A percentile compares a stretch with the other conserved stretches of the same genome.
Evolutionary conservation across 805 yeast species (phyloP).

Genomic region (Candida methanosorbosa): DNA sequence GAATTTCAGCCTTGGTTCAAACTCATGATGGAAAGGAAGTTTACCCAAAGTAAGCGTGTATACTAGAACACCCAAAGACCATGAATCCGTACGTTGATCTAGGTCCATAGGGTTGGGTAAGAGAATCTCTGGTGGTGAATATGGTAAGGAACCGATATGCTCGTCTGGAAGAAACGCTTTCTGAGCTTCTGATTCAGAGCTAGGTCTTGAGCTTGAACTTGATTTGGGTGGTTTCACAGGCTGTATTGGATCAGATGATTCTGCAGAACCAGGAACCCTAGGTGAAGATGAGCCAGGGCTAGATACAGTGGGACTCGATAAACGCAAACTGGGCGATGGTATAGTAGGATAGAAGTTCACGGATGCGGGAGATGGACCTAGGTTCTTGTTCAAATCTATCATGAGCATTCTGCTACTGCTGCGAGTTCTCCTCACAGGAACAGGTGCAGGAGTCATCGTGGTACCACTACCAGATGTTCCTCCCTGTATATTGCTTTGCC

Average conservation of each 20-base stretch:
- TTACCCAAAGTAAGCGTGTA: constrained; percentile 68
- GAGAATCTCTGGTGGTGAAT: constrained; percentile 83
- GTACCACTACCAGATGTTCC: too few relatives aligned
- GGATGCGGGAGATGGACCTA: background rate
- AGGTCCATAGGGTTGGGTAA: constrained; percentile 47
- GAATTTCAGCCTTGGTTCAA: constrained; percentile 69
- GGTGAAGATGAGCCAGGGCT: background rate
- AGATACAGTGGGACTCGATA: background rate
- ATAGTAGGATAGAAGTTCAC: background rate
- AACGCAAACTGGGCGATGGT: background rate
- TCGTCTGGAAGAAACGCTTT: constrained; percentile 37
- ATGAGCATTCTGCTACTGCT: background rate
- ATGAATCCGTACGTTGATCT: constrained; percentile 69
- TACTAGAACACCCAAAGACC: constrained; percentile 83
- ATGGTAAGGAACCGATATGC: constrained; percentile 85
- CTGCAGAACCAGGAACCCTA: too few relatives aligned
- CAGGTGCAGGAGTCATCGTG: too few relatives aligned
- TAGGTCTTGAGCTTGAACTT: background rate
- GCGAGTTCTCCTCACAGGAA: too few relatives aligned
- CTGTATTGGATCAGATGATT: background rate
- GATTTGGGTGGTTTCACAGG: background rate
- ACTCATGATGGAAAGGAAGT: constrained; percentile 78
- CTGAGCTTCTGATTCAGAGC: background rate
- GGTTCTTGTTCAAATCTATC: background rate
- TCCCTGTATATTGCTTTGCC: too few relatives aligned